phyloP scores from a whole-genome alignment of 1,284 basidiomycete species.

The Sphaerobolus stellatus region DNA sequence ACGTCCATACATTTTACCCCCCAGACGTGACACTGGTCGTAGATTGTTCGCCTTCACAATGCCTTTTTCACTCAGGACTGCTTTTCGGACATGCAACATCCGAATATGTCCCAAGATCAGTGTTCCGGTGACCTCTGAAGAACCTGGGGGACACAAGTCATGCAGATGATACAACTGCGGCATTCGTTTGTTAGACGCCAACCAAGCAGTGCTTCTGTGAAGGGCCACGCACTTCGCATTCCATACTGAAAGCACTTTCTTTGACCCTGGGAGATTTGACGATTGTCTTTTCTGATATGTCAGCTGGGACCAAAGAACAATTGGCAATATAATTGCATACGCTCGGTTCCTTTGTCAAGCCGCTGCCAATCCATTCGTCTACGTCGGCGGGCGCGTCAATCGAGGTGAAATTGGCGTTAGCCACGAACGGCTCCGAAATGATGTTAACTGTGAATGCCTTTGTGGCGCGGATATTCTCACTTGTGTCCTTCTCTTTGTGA shows the following conservation, averaged over 20 bases:
- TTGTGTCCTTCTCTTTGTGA: conserved; percentile 60
- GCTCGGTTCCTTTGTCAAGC: conserved; percentile 61
- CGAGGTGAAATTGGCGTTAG: conserved; percentile 69
- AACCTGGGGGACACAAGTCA: conserved; percentile 47
- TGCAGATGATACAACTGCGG: conserved; percentile 53
- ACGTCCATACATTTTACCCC: conserved; percentile 58
- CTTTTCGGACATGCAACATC: conserved; percentile 58
- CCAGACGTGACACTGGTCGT: conserved; percentile 61
- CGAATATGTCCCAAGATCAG: conserved; percentile 66
- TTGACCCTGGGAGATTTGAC: conserved; percentile 67
- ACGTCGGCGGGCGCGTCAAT: conserved; percentile 64
- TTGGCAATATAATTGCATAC: conserved; percentile 42
- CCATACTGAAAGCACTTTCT: conserved; percentile 71
- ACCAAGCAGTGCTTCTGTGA: conserved; percentile 4
- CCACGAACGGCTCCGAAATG: conserved; percentile 72
- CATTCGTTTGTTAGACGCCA: conserved; percentile 3
- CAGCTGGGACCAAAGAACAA: background rate
- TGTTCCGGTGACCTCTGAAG: conserved; percentile 46
- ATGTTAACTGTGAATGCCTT: conserved; percentile 77
- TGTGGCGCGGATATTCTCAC: conserved; percentile 63
- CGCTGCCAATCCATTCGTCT: conserved; percentile 73
- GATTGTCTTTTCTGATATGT: conserved; percentile 30
- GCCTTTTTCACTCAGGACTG: conserved; percentile 41
- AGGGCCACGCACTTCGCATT: conserved; percentile 56
- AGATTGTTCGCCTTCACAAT: conserved; percentile 60